phyloP scores from a whole-genome alignment of 805 yeast species.

The Myxozyma mucilagina region DNA sequence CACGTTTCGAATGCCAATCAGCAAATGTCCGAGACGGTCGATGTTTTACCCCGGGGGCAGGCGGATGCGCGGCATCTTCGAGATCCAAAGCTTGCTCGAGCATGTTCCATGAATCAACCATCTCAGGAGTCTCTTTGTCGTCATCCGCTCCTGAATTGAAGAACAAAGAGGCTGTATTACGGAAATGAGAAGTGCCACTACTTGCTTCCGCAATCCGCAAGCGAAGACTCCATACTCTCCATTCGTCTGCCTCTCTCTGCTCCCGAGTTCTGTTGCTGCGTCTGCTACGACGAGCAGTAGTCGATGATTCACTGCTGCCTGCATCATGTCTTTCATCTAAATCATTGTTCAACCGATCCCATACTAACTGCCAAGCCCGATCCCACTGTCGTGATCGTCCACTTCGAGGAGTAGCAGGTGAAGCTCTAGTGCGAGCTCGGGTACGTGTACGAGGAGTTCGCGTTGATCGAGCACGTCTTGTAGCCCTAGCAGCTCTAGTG shows the following conservation, averaged over 20 bases:
- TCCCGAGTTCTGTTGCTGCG: not conserved
- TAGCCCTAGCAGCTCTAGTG: conserved; percentile 6
- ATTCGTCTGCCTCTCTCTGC: conserved; percentile 16
- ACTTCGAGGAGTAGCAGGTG: not conserved
- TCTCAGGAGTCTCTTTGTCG: conserved; percentile 32
- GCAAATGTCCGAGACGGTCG: conserved; percentile 18
- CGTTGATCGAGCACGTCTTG: conserved; percentile 10
- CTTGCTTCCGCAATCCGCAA: conserved; percentile 20
- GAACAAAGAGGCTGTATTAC: conserved; percentile 26
- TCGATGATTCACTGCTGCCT: not conserved
- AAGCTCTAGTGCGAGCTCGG: not conserved
- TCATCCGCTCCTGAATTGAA: conserved; percentile 4
- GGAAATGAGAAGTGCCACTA: conserved; percentile 18
- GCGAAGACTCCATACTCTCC: conserved; percentile 22
- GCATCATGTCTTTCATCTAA: conserved; percentile 3
- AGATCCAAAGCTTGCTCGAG: conserved; percentile 36
- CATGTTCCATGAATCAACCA: conserved; percentile 38
- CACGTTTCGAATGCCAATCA: conserved; percentile 16
- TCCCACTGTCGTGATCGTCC: conserved; percentile 19
- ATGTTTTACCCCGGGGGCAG: not conserved
- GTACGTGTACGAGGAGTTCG: not conserved
- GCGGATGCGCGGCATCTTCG: conserved; percentile 21
- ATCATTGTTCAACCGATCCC: conserved; percentile 29
- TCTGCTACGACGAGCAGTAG: not conserved
- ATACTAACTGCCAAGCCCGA: conserved; percentile 30